Percentiles rank a stretch among this genome's conserved stretches.
phyloP scores from a whole-genome alignment of 23 red algal species.

The Gracilaria gracilis region DNA sequence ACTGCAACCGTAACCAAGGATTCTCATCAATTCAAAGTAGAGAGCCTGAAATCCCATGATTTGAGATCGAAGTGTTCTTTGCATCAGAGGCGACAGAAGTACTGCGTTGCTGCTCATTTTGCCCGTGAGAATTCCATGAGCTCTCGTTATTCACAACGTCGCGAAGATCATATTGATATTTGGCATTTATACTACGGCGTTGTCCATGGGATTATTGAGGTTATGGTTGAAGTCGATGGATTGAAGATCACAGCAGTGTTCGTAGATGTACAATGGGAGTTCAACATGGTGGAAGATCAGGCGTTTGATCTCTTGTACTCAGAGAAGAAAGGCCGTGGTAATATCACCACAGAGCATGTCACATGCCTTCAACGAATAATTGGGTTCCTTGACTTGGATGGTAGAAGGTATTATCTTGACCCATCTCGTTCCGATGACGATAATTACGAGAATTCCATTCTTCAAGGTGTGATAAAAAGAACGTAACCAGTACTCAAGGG shows the following conservation, averaged over 20 bases:
- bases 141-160: neutral
- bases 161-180: neutral
- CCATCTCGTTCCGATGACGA: too few relatives aligned
- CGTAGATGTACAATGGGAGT: neutral
- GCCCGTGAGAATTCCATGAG: neutral
- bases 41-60: neutral
- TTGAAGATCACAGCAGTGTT: neutral
- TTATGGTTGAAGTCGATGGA: neutral
- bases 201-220: neutral
- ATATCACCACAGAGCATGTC: slow-evolving; percentile 1
- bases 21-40: neutral
- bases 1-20: neutral
- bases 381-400: slow-evolving; percentile 11
- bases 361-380: slow-evolving; percentile 2
- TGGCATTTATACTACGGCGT: neutral
- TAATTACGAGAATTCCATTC: too few relatives aligned
- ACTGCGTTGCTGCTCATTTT: slow-evolving; percentile 1
- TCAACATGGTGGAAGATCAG: neutral
- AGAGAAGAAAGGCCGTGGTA: neutral
- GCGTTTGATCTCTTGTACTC: neutral
- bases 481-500: too few relatives aligned
- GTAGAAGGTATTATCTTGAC: slow-evolving; percentile 7
- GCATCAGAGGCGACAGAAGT: neutral
- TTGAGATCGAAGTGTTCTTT: neutral
- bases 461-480: too few relatives aligned